A percentile compares a stretch with the other conserved stretches of the same genome.
These are phyloP conservation scores for Rhizomucor miehei DNA, from an alignment of 371 early-diverging fungal genomes.

Conservation along the genomic window DNA sequence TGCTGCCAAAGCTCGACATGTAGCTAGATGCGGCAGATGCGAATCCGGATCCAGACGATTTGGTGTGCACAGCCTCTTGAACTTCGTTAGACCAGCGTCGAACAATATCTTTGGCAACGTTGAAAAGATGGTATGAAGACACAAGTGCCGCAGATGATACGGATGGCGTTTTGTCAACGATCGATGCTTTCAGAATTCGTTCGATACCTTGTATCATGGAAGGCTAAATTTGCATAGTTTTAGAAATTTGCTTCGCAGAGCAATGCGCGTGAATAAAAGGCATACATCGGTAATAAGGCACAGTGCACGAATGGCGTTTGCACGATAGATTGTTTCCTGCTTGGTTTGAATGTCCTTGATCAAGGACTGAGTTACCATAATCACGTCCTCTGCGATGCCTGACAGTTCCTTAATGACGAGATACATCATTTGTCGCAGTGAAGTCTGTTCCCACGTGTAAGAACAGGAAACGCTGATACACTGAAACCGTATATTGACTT, in stretches of 20 bases:
- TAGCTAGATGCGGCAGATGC: constrained; percentile 56
- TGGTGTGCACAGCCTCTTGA: constrained; percentile 82
- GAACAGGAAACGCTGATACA: neutral
- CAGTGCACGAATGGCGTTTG: constrained; percentile 95
- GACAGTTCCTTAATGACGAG: constrained; percentile 96
- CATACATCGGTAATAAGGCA: constrained; percentile 93
- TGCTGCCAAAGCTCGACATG: constrained; percentile 51
- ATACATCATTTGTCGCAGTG: constrained; percentile 95
- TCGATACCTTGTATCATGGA: constrained; percentile 96
- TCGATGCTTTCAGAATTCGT: constrained; percentile 94
- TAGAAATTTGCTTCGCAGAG: neutral
- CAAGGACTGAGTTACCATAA: constrained; percentile 94
- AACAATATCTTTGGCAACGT: constrained; percentile 79
- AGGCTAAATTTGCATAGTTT: constrained; percentile 42
- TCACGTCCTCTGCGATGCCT: constrained; percentile 90
- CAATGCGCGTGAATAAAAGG: neutral
- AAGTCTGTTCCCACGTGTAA: constrained; percentile 56
- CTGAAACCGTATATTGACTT: constrained; percentile 19
- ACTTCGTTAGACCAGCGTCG: constrained; percentile 90
- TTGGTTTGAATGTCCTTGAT: constrained; percentile 97
- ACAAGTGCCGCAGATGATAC: constrained; percentile 94
- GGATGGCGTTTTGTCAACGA: constrained; percentile 91
- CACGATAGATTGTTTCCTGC: constrained; percentile 84
- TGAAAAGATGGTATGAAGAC: constrained; percentile 86
- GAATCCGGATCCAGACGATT: constrained; percentile 53